These are phyloP conservation scores for Cryptococcus neoformans DNA, from an alignment of 1,284 basidiomycete genomes.

Conservation along the genomic window DNA sequence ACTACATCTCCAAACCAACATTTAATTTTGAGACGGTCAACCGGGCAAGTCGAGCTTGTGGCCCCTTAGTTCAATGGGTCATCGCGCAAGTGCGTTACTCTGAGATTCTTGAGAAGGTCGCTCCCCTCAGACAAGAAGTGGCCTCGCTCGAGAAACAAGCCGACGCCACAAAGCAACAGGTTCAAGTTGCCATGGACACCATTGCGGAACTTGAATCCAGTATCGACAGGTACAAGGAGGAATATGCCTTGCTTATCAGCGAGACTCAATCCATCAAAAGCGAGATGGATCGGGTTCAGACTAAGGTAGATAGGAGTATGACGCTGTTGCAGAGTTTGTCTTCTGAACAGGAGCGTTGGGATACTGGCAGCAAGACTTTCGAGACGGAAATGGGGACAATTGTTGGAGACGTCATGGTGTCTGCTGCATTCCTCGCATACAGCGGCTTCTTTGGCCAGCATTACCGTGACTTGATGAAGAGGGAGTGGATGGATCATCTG, in stretches of 20 bases:
- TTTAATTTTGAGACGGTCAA: conserved; percentile 97
- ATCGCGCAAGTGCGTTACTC: conserved; percentile 97
- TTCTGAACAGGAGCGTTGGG: conserved; percentile 94
- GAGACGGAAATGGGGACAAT: conserved; percentile 99
- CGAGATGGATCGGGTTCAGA: conserved; percentile 97
- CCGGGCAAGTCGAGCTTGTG: conserved; percentile 94
- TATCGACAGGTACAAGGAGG: conserved; percentile 93
- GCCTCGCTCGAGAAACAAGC: conserved; percentile 89
- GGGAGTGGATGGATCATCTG: conserved; percentile 88
- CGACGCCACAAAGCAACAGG: conserved; percentile 89
- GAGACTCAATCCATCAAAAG: conserved; percentile 96
- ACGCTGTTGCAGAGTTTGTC: conserved; percentile 91
- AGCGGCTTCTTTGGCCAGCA: conserved; percentile 99
- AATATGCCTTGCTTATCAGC: conserved; percentile 95
- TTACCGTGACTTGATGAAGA: conserved; percentile 96
- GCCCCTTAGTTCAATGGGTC: conserved; percentile 97
- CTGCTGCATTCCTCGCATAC: conserved; percentile 95
- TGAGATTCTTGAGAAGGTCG: conserved; percentile 96
- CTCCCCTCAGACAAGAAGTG: conserved; percentile 94
- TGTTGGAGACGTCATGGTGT: conserved; percentile 93
- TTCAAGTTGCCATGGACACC: conserved; percentile 82
- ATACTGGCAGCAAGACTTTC: conserved; percentile 90
- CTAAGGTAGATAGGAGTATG: conserved; percentile 96
- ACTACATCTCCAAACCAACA: conserved; percentile 85
- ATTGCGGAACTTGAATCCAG: conserved; percentile 90